A percentile compares a stretch with the other conserved stretches of the same genome.
phyloP scores from a whole-genome alignment of 345 rosid genomes.

The Aegle marmelos region DNA sequence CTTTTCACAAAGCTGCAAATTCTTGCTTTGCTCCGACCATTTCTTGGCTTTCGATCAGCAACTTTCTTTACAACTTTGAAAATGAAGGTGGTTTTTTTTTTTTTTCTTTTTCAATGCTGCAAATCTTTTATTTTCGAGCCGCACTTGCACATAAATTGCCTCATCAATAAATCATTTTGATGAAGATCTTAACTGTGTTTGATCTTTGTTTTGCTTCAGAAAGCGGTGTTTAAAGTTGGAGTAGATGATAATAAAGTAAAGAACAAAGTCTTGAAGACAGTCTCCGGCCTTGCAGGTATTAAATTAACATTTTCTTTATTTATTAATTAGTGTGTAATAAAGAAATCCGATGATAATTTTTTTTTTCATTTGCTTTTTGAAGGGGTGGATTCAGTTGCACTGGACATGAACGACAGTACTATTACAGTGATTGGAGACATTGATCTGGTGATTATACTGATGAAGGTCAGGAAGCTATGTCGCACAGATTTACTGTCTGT shows the following conservation, averaged over 20 bases:
- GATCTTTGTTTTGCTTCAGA: conserved; percentile 34
- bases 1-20: background rate
- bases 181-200: background rate
- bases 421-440: conserved; percentile 53
- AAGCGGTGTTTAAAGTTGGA: conserved; percentile 49
- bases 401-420: conserved; percentile 59
- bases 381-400: conserved; percentile 50
- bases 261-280: conserved; percentile 50
- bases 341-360: background rate
- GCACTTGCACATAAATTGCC: background rate
- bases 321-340: background rate
- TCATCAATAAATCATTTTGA: too few species aligned
- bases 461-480: conserved; percentile 52
- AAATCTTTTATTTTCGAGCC: background rate
- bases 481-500: conserved; percentile 42
- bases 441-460: conserved; percentile 39
- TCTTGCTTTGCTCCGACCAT: background rate
- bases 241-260: conserved; percentile 32
- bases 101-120: background rate
- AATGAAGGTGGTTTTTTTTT: conserved; percentile 12
- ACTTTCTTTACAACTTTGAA: background rate
- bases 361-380: background rate
- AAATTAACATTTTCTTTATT: background rate
- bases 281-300: conserved; percentile 45
- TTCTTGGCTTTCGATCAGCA: background rate